Evolutionary conservation across 371 early-diverging fungal genomes (phyloP), one percentile per base, ranked within the genome.

Genomic region (Lichtheimia ramosa): DNA sequence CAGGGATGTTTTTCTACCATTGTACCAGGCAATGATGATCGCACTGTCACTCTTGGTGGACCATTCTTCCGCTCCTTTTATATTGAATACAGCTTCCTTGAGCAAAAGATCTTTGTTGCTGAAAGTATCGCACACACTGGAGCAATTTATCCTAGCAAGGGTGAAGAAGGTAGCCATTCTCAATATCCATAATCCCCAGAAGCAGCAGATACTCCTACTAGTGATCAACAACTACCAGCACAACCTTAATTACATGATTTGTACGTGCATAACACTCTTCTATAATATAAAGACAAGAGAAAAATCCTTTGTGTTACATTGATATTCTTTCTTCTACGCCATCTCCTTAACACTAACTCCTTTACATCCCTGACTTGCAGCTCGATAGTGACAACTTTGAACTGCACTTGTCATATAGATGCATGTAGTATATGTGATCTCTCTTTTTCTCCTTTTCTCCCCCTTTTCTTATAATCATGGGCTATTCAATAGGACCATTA

Each of bases 1-100:
- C 59, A 65, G 3, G 51, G 56, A 2, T 73, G 73, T 18, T 68
- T 66, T 24, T 61, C 73, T 5, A 56, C 68, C 6, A 67, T 73
- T 27, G 56, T 54, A 10, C 59, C 50, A n/a, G 56, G 63, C 21
- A n/a, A 41, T 24, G 68, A 67, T 14, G 43, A 28, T n/a, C 13
- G 59, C 8, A 61, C 62, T 15, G 53, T 73, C 4, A 61, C 63
- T 16, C 27, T 73, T 8, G 73, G 73, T n/a, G 73, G 73, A 0
- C 73, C 73, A 1, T 73, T 73, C 39, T 73, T 73, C 50, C 56
- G 63, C 15, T 69, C 73, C 0, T 73, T 67, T 56, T 73, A 73
- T 46, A 46, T 73, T 1, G 61, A 62, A 0, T 73, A 62, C 42
- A 48, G 59, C 6, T 60, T 65, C 18, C 51, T 48, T 5, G 53